Evolutionary conservation across 306 rosid genomes (phyloP).

Genomic region (Fragaria iinumae): DNA sequence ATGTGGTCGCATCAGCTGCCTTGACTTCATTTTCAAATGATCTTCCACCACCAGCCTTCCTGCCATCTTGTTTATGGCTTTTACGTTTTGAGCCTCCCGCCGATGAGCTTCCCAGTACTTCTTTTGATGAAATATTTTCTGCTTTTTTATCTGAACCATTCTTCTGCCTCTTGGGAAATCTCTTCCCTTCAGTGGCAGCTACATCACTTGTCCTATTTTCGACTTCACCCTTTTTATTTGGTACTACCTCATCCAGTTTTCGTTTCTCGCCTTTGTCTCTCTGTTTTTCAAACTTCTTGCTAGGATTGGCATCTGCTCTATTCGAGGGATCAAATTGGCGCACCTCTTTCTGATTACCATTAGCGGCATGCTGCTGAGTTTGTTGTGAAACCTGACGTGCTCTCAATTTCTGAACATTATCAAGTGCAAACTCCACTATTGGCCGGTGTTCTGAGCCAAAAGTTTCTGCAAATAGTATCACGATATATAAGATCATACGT

Average conservation of each 20-base stretch:
- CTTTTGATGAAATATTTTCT: constrained; percentile 16
- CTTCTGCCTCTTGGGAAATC: constrained; percentile 51
- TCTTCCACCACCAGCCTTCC: constrained; percentile 31
- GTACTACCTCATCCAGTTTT: constrained; percentile 28
- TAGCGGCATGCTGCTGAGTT: constrained; percentile 43
- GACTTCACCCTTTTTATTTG: constrained; percentile 28
- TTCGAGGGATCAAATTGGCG: constrained; percentile 23
- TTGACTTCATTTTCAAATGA: constrained; percentile 15
- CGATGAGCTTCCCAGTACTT: constrained; percentile 26
- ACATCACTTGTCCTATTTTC: constrained; percentile 26
- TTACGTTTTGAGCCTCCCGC: constrained; percentile 24
- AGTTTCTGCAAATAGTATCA: constrained; percentile 48
- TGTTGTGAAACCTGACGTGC: constrained; percentile 55
- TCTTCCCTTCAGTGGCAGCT: constrained; percentile 34
- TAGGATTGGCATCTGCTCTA: constrained; percentile 24
- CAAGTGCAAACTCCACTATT: constrained; percentile 88
- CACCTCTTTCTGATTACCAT: constrained; percentile 11
- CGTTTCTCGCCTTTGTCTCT: constrained; percentile 41
- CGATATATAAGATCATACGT: constrained; percentile 9
- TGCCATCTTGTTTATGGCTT: constrained; percentile 30
- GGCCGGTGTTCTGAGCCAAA: constrained; percentile 89
- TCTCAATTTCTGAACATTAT: constrained; percentile 76
- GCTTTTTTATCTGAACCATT: constrained; percentile 24
- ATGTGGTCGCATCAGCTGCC: constrained; percentile 16
- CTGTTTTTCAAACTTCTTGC: constrained; percentile 42